Evolutionary conservation across 768 basidiomycete species (phyloP).

Genomic region (Kwoniella bestiolae): DNA sequence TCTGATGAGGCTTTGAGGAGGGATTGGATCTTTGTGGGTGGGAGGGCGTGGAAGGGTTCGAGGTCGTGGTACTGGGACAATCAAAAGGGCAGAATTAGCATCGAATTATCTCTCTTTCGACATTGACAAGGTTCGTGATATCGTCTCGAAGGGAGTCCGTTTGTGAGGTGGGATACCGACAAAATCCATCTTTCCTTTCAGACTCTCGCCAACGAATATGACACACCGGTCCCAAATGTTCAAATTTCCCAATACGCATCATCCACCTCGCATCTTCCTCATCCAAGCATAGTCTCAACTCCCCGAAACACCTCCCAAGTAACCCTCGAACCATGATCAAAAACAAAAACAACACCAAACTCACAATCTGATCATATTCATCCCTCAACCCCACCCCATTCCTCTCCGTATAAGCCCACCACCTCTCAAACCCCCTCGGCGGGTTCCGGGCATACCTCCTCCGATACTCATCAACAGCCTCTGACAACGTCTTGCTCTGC

Average conservation of each 20-base stretch:
- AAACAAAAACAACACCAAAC: constrained; percentile 14
- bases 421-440: constrained; percentile 51
- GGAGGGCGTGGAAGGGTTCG: constrained; percentile 49
- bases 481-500: constrained; percentile 39
- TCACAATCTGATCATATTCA: constrained; percentile 57
- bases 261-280: too few species aligned
- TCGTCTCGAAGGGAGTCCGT: too few species aligned
- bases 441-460: constrained; percentile 48
- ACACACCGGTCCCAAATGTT: too few species aligned
- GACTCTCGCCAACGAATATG: too few species aligned
- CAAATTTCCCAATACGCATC: too few species aligned
- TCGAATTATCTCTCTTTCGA: background rate
- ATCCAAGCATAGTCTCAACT: too few species aligned
- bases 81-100: background rate
- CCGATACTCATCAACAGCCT: constrained; percentile 52
- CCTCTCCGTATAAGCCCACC: constrained; percentile 42
- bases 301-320: too few species aligned
- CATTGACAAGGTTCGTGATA: too few species aligned
- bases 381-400: constrained; percentile 47
- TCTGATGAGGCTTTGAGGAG: constrained; percentile 30
- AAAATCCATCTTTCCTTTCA: too few species aligned
- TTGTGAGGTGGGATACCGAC: too few species aligned
- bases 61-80: constrained; percentile 42
- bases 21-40: constrained; percentile 28
- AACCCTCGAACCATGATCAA: too few species aligned